Evolutionary conservation across 2,329 filamentous ascomycete species (phyloP).

Genomic region (Pleoardoris graminearum): DNA sequence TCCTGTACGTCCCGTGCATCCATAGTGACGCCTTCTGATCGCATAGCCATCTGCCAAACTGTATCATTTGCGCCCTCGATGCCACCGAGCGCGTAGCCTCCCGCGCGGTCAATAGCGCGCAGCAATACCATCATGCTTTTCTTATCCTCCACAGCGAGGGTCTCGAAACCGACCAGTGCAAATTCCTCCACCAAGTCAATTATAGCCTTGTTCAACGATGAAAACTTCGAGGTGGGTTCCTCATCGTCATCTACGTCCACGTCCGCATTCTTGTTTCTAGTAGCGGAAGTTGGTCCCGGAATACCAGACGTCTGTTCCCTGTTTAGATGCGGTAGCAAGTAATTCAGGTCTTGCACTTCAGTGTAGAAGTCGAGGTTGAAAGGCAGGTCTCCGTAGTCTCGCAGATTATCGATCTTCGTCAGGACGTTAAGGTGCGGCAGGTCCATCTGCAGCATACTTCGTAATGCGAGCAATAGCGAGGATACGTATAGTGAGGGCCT

Average conservation of each 20-base stretch:
- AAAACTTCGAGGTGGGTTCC: conserved; percentile 65
- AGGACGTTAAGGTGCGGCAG: conserved; percentile 94
- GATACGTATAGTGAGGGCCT: conserved; percentile 94
- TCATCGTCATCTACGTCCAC: conserved; percentile 50
- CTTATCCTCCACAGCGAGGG: conserved; percentile 93
- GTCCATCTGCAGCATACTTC: conserved; percentile 98
- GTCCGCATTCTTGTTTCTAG: conserved; percentile 34
- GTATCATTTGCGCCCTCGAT: conserved; percentile 93
- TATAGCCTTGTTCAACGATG: conserved; percentile 82
- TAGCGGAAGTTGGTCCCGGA: conserved; percentile 30
- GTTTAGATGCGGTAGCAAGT: conserved; percentile 79
- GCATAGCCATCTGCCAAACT: conserved; percentile 96
- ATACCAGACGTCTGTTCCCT: conserved; percentile 62
- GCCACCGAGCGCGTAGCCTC: conserved; percentile 89
- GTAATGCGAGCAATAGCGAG: conserved; percentile 86
- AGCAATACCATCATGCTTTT: conserved; percentile 94
- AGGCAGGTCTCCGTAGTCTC: conserved; percentile 79
- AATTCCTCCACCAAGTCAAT: conserved; percentile 87
- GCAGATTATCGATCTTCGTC: conserved; percentile 95
- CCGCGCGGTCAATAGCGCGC: conserved; percentile 85
- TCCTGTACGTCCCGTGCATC: conserved; percentile 92
- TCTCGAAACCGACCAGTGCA: conserved; percentile 87
- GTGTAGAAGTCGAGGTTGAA: conserved; percentile 98
- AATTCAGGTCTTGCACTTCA: conserved; percentile 89
- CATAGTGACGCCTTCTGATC: conserved; percentile 68